phyloP scores from a whole-genome alignment of 306 rosid genomes.

The Echinosophora koreensis region DNA sequence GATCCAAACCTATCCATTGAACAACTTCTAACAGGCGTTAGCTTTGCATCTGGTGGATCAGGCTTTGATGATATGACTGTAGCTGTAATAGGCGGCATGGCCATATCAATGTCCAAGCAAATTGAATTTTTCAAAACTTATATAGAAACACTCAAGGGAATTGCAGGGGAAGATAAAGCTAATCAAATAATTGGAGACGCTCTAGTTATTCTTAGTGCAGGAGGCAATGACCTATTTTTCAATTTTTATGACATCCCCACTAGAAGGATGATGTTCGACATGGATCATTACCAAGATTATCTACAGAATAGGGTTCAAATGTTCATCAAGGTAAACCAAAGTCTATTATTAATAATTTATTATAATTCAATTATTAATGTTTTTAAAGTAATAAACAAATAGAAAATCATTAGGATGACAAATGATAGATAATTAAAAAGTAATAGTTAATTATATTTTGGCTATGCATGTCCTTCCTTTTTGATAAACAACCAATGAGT shows the following conservation, averaged over 20 bases:
- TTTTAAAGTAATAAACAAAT: no score
- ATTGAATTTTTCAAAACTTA: conserved; percentile 59
- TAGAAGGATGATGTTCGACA: conserved; percentile 53
- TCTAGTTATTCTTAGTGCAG: conserved; percentile 65
- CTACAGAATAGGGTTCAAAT: conserved; percentile 51
- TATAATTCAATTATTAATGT: no score
- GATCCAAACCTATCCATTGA: conserved; percentile 55
- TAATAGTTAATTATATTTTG: no score
- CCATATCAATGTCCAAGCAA: conserved; percentile 59
- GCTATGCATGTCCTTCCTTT: no score
- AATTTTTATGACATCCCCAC: conserved; percentile 62
- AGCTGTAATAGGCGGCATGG: background rate
- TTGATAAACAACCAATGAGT: no score
- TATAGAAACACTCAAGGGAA: conserved; percentile 49
- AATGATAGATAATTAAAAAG: no score
- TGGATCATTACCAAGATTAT: conserved; percentile 66
- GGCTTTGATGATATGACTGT: conserved; percentile 66
- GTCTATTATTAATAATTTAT: no score
- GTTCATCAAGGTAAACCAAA: conserved; percentile 54
- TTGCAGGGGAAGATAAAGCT: conserved; percentile 57
- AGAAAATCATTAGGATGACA: no score
- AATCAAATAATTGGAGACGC: conserved; percentile 48
- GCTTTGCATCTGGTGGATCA: conserved; percentile 69
- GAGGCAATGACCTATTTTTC: conserved; percentile 66
- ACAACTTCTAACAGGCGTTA: conserved; percentile 65